These are phyloP conservation scores for Chaetoceros muelleri DNA, from an alignment of 108 stramenopile species.

Conservation along the genomic window DNA sequence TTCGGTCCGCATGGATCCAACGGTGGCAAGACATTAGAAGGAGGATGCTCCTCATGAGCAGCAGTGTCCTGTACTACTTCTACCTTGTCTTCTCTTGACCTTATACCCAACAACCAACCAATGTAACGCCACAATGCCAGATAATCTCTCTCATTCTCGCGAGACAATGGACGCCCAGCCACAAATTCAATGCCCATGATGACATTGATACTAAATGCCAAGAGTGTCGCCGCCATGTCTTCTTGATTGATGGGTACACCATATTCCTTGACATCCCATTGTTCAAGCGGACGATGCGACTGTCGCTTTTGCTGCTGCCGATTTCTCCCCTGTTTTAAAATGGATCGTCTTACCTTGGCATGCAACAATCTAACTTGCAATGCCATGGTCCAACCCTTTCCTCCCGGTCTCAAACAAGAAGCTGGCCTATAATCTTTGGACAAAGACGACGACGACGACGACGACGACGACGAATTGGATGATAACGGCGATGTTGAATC, in stretches of 20 bases:
- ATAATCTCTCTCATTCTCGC: slow-evolving; percentile 51
- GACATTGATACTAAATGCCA: slow-evolving; percentile 69
- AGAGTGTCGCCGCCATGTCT: slow-evolving; percentile 71
- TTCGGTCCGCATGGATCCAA: slow-evolving; percentile 76
- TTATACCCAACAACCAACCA: slow-evolving; percentile 75
- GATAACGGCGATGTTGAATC: not conserved
- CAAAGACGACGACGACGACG: slow-evolving; percentile 12
- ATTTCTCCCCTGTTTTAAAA: slow-evolving; percentile 19
- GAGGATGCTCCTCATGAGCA: not conserved
- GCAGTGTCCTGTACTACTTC: slow-evolving; percentile 2
- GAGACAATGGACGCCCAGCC: slow-evolving; percentile 29
- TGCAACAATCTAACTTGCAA: slow-evolving; percentile 66
- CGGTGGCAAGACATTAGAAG: slow-evolving; percentile 11
- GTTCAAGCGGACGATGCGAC: slow-evolving; percentile 5
- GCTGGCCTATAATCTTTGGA: no score
- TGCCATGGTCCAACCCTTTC: slow-evolving; percentile 56
- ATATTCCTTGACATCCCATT: slow-evolving; percentile 37
- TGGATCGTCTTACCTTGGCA: slow-evolving; percentile 59
- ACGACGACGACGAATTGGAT: not conserved
- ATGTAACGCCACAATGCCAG: slow-evolving; percentile 75
- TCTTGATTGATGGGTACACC: slow-evolving; percentile 84
- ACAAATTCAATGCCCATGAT: slow-evolving; percentile 58
- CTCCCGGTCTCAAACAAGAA: slow-evolving; percentile 35
- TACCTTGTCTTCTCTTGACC: slow-evolving; percentile 15
- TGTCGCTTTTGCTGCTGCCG: slow-evolving; percentile 14